A percentile compares a stretch with the other conserved stretches of the same genome.
Evolutionary conservation across 2,329 filamentous ascomycete genomes (phyloP).

Genomic region (Tolypocladium album): DNA sequence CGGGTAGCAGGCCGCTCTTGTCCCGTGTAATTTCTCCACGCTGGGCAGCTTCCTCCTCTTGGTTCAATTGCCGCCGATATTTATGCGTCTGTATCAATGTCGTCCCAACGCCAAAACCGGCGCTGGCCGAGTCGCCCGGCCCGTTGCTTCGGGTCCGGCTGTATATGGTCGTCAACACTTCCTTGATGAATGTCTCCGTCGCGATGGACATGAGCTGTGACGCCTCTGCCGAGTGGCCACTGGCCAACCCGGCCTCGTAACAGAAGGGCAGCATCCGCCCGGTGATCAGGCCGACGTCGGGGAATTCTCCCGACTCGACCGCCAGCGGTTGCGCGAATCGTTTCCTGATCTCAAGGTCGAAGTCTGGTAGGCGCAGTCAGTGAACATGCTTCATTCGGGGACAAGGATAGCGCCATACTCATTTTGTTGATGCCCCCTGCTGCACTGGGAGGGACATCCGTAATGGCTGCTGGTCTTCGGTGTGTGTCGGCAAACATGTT

Average conservation of each 20-base stretch:
- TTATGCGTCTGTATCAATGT: constrained; percentile 69
- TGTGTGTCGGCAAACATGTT: constrained; percentile 41
- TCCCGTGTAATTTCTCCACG: constrained; percentile 67
- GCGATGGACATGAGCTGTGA: constrained; percentile 55
- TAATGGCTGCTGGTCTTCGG: constrained; percentile 31
- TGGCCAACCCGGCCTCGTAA: constrained; percentile 52
- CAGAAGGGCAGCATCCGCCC: constrained; percentile 58
- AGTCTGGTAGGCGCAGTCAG: constrained; percentile 33
- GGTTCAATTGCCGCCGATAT: constrained; percentile 63
- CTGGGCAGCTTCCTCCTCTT: constrained; percentile 63
- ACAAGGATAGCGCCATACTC: constrained; percentile 43
- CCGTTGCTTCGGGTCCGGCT: constrained; percentile 55
- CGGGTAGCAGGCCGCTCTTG: constrained; percentile 65
- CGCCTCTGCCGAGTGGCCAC: constrained; percentile 48
- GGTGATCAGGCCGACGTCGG: constrained; percentile 52
- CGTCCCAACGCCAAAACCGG: constrained; percentile 53
- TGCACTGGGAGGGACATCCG: constrained; percentile 57
- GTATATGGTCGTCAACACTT: constrained; percentile 52
- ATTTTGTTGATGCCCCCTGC: constrained; percentile 65
- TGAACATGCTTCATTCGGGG: neutral
- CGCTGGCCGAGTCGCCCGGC: constrained; percentile 48
- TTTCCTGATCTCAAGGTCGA: constrained; percentile 57
- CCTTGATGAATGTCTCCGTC: constrained; percentile 57
- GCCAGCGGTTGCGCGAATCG: constrained; percentile 53
- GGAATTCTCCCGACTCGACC: constrained; percentile 59